phyloP scores from a whole-genome alignment of 2,329 filamentous ascomycete genomes.

The Botrytis hyacinthi region DNA sequence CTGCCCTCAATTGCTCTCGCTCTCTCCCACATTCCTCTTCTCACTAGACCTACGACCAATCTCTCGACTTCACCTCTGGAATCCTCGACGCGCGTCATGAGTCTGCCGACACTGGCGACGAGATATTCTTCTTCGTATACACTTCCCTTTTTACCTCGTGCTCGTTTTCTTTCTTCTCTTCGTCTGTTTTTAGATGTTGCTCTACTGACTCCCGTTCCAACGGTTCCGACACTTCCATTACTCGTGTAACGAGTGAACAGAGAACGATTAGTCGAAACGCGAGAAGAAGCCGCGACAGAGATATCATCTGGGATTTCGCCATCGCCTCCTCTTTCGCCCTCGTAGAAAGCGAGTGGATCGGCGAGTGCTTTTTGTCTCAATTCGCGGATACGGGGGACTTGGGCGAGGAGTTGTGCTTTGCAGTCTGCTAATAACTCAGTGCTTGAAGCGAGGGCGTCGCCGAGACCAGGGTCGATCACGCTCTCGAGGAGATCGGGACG shows the following conservation, averaged over 20 bases:
- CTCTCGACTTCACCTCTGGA: slow-evolving; percentile 67
- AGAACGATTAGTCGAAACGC: slow-evolving; percentile 77
- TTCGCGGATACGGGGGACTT: slow-evolving; percentile 82
- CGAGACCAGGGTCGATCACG: slow-evolving; percentile 74
- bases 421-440: slow-evolving; percentile 94
- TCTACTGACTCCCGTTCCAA: slow-evolving; percentile 70
- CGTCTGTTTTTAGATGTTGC: slow-evolving; percentile 85
- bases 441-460: slow-evolving; percentile 75
- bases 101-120: slow-evolving; percentile 77
- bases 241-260: slow-evolving; percentile 93
- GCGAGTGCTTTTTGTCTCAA: slow-evolving; percentile 76
- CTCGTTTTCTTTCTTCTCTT: slow-evolving; percentile 91
- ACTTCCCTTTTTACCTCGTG: slow-evolving; percentile 90
- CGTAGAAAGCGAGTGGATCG: slow-evolving; percentile 86
- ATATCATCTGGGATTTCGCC: slow-evolving; percentile 86
- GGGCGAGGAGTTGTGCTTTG: slow-evolving; percentile 76
- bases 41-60: slow-evolving; percentile 73
- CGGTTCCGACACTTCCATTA: slow-evolving; percentile 54
- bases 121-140: slow-evolving; percentile 99
- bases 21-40: slow-evolving; percentile 83
- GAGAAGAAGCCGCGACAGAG: slow-evolving; percentile 78
- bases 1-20: slow-evolving; percentile 74
- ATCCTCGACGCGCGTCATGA: slow-evolving; percentile 78
- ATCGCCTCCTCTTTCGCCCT: slow-evolving; percentile 65
- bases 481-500: slow-evolving; percentile 59